Base-by-base conservation (phyloP, 2,329 filamentous ascomycete species). In the Fusarium chuoi region DNA sequence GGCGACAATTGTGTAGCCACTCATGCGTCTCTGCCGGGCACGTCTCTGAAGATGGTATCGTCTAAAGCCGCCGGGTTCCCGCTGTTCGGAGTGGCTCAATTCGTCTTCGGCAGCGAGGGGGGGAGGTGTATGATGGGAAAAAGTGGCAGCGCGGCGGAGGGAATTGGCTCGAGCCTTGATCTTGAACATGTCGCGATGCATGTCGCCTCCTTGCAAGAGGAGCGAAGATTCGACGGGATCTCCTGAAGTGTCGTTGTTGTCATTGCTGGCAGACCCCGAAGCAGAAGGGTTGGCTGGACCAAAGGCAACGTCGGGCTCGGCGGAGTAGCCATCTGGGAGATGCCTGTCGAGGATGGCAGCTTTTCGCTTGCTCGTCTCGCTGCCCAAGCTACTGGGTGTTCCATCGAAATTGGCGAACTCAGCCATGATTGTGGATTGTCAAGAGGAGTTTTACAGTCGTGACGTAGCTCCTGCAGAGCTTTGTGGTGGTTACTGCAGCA, bases 161-260 rank as follows among this genome's bases (percentile, higher is more conserved):
- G 87, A 81, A 80, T 78, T 80, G 36, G 81, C 83, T 44, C 89
- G 86, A 22, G 90, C 89, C 70, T 91, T 90, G 76, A 94, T 90
- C 79, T 90, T 92, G 87, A 93, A 95, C 39, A 95, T 88, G 77
- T 94, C 92, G 39, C 93, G 90, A 79, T 95, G 93, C 28, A 95
- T 92, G 77, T 95, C 93, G 45, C 93, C 93, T 58, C 93, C 93
- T 78, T 93, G 92, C 7, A 95, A 85, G 66, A 86, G 89, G 60
- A 95, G 84, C 0, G 93, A 95, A 4, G 92, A 94, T 62, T 84
- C 81, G 39, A 82, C 69, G n/a, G 73, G 68, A 68, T 92, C 89
- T 49, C 82, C 81, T 30, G 75, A 74, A 41, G 73, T 61, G 58
- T 65, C 59, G 17, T 70, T 68, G 17, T 71, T 71, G 49, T 65